Evolutionary conservation across 345 rosid genomes (phyloP).

Genomic region (Alliaria petiolata): DNA sequence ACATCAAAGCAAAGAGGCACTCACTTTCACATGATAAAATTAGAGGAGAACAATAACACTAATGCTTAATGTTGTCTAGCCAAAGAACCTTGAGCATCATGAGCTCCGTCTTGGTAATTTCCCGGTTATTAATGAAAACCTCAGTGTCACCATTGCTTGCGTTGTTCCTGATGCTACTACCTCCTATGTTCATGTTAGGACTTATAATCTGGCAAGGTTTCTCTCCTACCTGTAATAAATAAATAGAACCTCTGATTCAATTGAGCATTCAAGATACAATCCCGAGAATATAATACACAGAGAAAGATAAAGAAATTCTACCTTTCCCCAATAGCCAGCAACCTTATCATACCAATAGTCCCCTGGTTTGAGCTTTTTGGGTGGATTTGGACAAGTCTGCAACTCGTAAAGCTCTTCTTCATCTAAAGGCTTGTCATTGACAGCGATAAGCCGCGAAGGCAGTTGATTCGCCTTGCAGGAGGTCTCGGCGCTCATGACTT

Average conservation of each 20-base stretch:
- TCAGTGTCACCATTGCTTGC: slow-evolving; percentile 83
- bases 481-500: slow-evolving; percentile 56
- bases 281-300: background rate
- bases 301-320: slow-evolving; percentile 24
- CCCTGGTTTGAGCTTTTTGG: slow-evolving; percentile 73
- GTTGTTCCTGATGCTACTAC: slow-evolving; percentile 22
- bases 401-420: slow-evolving; percentile 43
- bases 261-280: slow-evolving; percentile 8
- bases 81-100: slow-evolving; percentile 64
- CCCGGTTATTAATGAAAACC: slow-evolving; percentile 53
- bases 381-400: slow-evolving; percentile 67
- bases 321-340: slow-evolving; percentile 96
- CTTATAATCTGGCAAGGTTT: slow-evolving; percentile 79
- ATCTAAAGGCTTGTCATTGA: slow-evolving; percentile 52
- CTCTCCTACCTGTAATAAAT: slow-evolving; percentile 57
- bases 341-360: slow-evolving; percentile 80
- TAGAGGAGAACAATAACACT: background rate
- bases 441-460: slow-evolving; percentile 57
- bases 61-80: background rate
- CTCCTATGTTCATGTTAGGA: slow-evolving; percentile 52
- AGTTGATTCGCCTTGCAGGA: slow-evolving; percentile 61
- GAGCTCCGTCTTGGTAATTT: slow-evolving; percentile 62
- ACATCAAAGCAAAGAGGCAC: slow-evolving; percentile 21
- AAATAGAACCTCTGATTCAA: slow-evolving; percentile 23
- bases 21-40: background rate